Conservation (phyloP, 768 basidiomycete species). For the Suillus occidentalis region DNA sequence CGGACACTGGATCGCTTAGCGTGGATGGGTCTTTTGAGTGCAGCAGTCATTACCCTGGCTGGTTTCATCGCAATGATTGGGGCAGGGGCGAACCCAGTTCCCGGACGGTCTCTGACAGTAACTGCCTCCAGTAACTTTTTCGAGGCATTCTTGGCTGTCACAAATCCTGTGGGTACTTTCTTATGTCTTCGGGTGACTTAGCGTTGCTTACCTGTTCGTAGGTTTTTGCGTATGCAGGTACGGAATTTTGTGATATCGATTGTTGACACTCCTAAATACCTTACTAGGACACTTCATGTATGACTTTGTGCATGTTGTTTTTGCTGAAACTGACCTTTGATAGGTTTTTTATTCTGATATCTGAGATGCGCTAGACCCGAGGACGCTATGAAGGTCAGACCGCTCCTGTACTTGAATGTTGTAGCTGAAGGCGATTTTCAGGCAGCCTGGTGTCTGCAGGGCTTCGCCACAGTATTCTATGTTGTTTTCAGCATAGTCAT, state of each 20-base stretch:
- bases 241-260: slow-evolving; percentile 11
- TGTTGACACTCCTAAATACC: neutral
- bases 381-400: slow-evolving; percentile 56
- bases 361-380: slow-evolving; percentile 52
- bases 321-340: slow-evolving; percentile 5
- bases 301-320: slow-evolving; percentile 6
- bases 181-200: neutral
- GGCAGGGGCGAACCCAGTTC: slow-evolving; percentile 45
- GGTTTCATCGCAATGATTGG: slow-evolving; percentile 53
- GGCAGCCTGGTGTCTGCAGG: slow-evolving; percentile 57
- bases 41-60: slow-evolving; percentile 41
- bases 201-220: slow-evolving; percentile 12
- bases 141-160: slow-evolving; percentile 52
- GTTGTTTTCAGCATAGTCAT: slow-evolving; percentile 43
- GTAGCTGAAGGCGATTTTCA: slow-evolving; percentile 12
- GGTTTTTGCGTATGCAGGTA: slow-evolving; percentile 54
- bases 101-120: slow-evolving; percentile 38
- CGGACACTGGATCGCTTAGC: slow-evolving; percentile 47
- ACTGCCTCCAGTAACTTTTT: slow-evolving; percentile 43
- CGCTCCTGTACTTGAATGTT: neutral
- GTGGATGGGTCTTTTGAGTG: slow-evolving; percentile 49
- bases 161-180: slow-evolving; percentile 44
- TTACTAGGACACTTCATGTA: slow-evolving; percentile 52
- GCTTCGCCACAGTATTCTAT: slow-evolving; percentile 52
- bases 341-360: slow-evolving; percentile 60